phyloP scores from a whole-genome alignment of 345 rosid genomes.

The Lumnitzera littorea region DNA sequence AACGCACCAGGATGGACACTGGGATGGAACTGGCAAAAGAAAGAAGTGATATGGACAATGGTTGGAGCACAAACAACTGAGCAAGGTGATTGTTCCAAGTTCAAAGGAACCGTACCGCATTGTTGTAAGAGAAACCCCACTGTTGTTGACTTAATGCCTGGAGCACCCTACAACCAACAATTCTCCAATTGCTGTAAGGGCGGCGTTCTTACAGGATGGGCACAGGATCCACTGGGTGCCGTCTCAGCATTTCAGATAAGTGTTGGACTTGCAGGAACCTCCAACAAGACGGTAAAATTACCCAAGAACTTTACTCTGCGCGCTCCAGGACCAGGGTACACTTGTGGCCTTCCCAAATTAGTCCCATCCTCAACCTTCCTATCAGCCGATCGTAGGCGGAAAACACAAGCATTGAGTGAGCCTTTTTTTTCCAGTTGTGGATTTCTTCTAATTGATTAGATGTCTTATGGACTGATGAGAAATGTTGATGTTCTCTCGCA shows the following conservation, averaged over 20 bases:
- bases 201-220: constrained; percentile 68
- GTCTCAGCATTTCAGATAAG: constrained; percentile 67
- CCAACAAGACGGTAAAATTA: constrained; percentile 67
- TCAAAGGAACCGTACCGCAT: constrained; percentile 67
- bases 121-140: constrained; percentile 53
- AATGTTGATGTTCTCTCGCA: constrained; percentile 10
- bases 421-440: background rate
- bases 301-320: constrained; percentile 64
- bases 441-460: background rate
- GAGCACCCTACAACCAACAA: constrained; percentile 77
- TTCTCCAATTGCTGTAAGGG: constrained; percentile 64
- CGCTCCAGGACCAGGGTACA: constrained; percentile 76
- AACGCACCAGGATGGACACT: constrained; percentile 73
- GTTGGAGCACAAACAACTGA: constrained; percentile 73
- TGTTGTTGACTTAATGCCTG: constrained; percentile 68
- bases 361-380: constrained; percentile 61
- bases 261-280: constrained; percentile 68
- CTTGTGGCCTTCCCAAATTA: constrained; percentile 69
- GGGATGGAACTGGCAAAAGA: constrained; percentile 71
- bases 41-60: constrained; percentile 82
- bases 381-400: constrained; percentile 51
- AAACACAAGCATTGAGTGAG: constrained; percentile 75
- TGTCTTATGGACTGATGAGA: background rate
- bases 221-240: constrained; percentile 55
- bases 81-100: constrained; percentile 83